These are phyloP conservation scores for Hymenoscyphus infarciens DNA, from an alignment of 2,329 filamentous ascomycete genomes.

Conservation along the genomic window DNA sequence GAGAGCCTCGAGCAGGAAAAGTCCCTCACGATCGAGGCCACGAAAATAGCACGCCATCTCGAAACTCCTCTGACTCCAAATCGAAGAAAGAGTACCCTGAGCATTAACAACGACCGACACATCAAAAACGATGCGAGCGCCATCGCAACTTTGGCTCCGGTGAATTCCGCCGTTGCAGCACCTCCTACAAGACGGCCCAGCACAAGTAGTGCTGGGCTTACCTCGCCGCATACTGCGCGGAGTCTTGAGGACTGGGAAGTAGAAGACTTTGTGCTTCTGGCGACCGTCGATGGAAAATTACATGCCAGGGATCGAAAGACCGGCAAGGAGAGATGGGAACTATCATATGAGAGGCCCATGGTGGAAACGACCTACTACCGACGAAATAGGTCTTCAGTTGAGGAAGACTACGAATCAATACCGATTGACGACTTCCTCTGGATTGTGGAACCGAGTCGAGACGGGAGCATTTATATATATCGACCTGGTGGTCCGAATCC, in stretches of 20 bases:
- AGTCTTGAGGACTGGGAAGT: conserved; percentile 99
- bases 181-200: conserved; percentile 68
- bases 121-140: conserved; percentile 77
- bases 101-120: conserved; percentile 30
- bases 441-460: conserved; percentile 88
- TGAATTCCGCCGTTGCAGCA: conserved; percentile 93
- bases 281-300: conserved; percentile 97
- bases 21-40: conserved; percentile 29
- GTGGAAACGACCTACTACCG: conserved; percentile 84
- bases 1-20: conserved; percentile 30
- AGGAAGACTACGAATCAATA: conserved; percentile 53
- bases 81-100: conserved; percentile 33
- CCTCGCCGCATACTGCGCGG: conserved; percentile 88
- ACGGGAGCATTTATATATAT: conserved; percentile 86
- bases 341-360: conserved; percentile 81
- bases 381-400: conserved; percentile 58
- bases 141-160: conserved; percentile 97
- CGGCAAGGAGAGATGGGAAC: conserved; percentile 79
- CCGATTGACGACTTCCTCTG: conserved; percentile 83
- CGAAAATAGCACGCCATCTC: conserved; percentile 31
- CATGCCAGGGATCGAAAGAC: conserved; percentile 87
- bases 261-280: conserved; percentile 99
- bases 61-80: conserved; percentile 30
- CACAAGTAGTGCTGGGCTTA: conserved; percentile 56
- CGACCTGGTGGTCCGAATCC: conserved; percentile 59